These are phyloP conservation scores for Friedmanniomyces endolithicus DNA, from an alignment of 495 filamentous ascomycete species.

Conservation along the genomic window DNA sequence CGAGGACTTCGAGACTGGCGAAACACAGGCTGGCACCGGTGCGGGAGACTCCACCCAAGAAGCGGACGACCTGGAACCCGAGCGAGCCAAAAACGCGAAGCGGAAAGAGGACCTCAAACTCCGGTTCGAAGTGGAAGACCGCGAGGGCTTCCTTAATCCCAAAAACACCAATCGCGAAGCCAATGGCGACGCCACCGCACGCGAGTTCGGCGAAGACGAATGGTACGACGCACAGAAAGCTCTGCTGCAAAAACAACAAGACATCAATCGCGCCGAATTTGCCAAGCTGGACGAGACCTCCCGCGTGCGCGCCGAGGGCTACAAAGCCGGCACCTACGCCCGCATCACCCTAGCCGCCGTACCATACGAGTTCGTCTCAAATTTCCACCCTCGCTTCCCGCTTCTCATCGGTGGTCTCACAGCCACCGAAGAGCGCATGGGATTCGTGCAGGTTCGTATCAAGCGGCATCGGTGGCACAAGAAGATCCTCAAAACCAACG, in stretches of 20 bases:
- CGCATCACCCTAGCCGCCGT: constrained; percentile 79
- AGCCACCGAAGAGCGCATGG: constrained; percentile 86
- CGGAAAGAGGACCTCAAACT: constrained; percentile 88
- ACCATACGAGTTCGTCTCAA: constrained; percentile 79
- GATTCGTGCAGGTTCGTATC: constrained; percentile 88
- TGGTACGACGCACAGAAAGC: constrained; percentile 98
- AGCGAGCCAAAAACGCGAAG: constrained; percentile 80
- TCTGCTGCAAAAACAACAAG: constrained; percentile 78
- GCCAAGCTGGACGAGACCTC: constrained; percentile 69
- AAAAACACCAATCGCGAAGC: constrained; percentile 56
- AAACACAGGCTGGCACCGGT: constrained; percentile 35
- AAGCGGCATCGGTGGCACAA: constrained; percentile 98
- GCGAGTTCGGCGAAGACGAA: constrained; percentile 88
- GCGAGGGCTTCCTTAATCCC: constrained; percentile 81
- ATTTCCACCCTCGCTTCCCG: constrained; percentile 74
- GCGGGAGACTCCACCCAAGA: constrained; percentile 30
- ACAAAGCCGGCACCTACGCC: constrained; percentile 85
- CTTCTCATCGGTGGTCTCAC: constrained; percentile 82
- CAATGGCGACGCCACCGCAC: constrained; percentile 43
- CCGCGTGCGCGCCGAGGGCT: constrained; percentile 72
- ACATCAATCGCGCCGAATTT: constrained; percentile 90
- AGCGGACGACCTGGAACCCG: constrained; percentile 64
- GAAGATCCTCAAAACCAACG: constrained; percentile 94
- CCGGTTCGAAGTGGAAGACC: constrained; percentile 92
- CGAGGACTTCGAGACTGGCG: constrained; percentile 76